Percentiles rank a stretch among this genome's conserved stretches.
Evolutionary conservation across 805 yeast species (phyloP).

Genomic region (Starmerella riodocensis): DNA sequence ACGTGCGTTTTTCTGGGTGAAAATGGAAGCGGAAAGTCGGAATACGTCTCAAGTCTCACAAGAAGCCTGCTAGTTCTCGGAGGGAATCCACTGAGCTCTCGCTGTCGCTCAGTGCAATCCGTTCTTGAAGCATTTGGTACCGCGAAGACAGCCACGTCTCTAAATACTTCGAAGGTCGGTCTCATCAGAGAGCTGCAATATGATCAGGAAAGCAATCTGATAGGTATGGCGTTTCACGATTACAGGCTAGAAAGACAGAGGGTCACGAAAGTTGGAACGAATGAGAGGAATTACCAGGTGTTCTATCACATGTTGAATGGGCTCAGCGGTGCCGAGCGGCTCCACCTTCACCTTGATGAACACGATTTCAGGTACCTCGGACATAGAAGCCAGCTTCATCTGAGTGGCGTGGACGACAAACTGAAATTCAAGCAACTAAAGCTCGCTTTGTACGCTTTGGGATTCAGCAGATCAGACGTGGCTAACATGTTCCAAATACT

Average conservation of each 20-base stretch:
- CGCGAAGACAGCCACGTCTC: conserved; percentile 28
- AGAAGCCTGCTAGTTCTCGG: conserved; percentile 26
- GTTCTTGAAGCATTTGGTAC: conserved; percentile 30
- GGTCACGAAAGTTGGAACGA: conserved; percentile 37
- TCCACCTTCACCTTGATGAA: conserved; percentile 31
- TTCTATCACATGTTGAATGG: conserved; percentile 46
- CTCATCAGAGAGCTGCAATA: conserved; percentile 43
- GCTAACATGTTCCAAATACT: conserved; percentile 38
- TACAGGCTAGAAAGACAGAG: conserved; percentile 45
- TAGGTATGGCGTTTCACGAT: conserved; percentile 43
- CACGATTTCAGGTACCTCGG: conserved; percentile 34
- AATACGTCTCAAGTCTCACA: conserved; percentile 26
- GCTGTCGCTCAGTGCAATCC: conserved; percentile 27
- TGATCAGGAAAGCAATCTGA: conserved; percentile 32
- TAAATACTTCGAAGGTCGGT: conserved; percentile 40
- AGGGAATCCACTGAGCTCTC: conserved; percentile 28
- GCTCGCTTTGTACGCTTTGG: conserved; percentile 38
- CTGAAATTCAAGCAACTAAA: conserved; percentile 36
- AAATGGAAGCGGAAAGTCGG: conserved; percentile 31
- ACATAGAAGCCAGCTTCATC: conserved; percentile 30
- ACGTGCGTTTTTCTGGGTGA: conserved; percentile 31
- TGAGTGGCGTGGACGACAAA: conserved; percentile 36
- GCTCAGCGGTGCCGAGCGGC: conserved; percentile 31
- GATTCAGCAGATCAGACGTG: conserved; percentile 35
- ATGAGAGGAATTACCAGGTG: conserved; percentile 47